Base-by-base conservation (phyloP, 306 rosid species). In the Castanea crenata region DNA sequence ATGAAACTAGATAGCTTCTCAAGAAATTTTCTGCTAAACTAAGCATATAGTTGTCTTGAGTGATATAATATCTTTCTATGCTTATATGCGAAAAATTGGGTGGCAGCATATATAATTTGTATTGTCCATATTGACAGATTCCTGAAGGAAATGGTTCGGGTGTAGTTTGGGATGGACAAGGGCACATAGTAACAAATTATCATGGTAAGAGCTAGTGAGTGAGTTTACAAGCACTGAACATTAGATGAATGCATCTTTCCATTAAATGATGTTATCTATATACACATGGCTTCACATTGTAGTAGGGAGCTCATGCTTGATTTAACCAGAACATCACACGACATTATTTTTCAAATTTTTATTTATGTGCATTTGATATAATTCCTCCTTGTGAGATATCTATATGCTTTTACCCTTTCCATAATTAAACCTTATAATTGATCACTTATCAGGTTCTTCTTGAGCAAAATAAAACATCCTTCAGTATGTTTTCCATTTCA, bases 141-240 rank as follows among this genome's bases (percentile, higher is more conserved):
- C 98, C 99, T 21, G 99, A 95, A 88, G 99, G 99, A 88, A 92
- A 95, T 84, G 99, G 98, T 81, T 93, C 99, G 55, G 99, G 99
- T 76, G 96, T 95, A 62, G 93, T 95, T 58, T 95, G 99, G 99
- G 98, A 95, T 78, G 87, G 82, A 27, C 92, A 91, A 75, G 99
- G 98, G 61, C 94, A 95, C 90, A 89, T 95, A 55, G 97, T 95
- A 59, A 95, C 99, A 75, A 95, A 95, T 79, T 93, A 93, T 87
- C 99, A 95, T 23, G 99, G 99, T 95, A 81, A 87, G 94, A 72
- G 73, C 70, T 61, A 55, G 75, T 59, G 52, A 55, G 31, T 73
- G 59, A 76, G 69, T 29, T 55, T 56, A 6, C 52, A 6, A n/a
- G 25, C 29, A 68, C 52, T 5, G 19, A 68, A 68, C 51, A 35